A percentile compares a stretch with the other conserved stretches of the same genome.
Evolutionary conservation across 805 yeast genomes (phyloP).

Genomic region (Candida ovalis): DNA sequence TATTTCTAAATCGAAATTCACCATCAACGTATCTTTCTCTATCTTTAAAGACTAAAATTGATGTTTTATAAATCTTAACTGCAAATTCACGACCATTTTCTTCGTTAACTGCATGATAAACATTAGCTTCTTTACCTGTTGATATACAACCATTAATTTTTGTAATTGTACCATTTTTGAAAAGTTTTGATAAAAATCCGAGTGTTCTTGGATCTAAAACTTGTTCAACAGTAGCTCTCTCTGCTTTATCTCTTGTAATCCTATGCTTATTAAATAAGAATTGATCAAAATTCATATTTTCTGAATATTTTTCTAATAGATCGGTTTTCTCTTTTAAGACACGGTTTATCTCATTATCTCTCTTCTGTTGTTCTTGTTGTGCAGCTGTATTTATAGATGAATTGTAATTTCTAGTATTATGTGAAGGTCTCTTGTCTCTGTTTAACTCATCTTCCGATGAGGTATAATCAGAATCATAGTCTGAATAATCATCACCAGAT

Average conservation of each 20-base stretch:
- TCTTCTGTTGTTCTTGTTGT: conserved; percentile 2
- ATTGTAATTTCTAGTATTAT: background rate
- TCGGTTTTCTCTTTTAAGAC: conserved; percentile 38
- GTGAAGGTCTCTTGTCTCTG: background rate
- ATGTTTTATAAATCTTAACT: conserved; percentile 91
- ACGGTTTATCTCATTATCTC: conserved; percentile 2
- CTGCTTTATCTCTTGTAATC: conserved; percentile 74
- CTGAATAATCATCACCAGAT: background rate
- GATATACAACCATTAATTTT: conserved; percentile 90
- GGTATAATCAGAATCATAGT: background rate
- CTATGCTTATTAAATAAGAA: conserved; percentile 53
- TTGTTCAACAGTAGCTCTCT: conserved; percentile 95
- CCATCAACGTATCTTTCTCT: conserved; percentile 95
- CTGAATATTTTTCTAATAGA: conserved; percentile 59
- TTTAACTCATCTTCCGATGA: conserved; percentile 2
- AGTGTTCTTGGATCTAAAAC: conserved; percentile 94
- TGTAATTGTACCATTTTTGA: conserved; percentile 78
- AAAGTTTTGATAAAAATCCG: conserved; percentile 73
- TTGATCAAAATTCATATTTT: conserved; percentile 62
- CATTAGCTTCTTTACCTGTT: conserved; percentile 99
- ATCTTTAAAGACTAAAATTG: conserved; percentile 94
- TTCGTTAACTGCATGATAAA: conserved; percentile 70
- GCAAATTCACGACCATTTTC: conserved; percentile 61
- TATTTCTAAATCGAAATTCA: conserved; percentile 85
- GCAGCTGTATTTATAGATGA: background rate